Base-by-base conservation (phyloP, 805 yeast genomes). In the Barnettozyma sp. region DNA sequence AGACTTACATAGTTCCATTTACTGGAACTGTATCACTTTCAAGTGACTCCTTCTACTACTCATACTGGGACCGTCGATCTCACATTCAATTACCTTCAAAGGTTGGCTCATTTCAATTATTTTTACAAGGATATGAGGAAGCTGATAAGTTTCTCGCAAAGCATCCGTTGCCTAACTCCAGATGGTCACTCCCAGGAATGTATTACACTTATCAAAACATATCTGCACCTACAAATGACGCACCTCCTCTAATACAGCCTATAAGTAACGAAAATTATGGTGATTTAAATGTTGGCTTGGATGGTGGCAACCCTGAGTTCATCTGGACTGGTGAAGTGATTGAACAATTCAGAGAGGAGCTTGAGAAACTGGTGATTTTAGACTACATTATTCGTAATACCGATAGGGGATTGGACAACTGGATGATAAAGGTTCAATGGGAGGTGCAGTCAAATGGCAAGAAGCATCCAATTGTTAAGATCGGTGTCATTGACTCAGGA, bases 401-500 rank as follows among this genome's bases (percentile, higher is more conserved):
- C 0, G 88, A 81, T 52, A 58, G 90, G 25, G 83, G 84, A 1
- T 53, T 75, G 9, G 88, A 81, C 49, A 81, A 82, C 46, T 81
- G 88, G 88, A 81, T 82, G 90, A 68, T 81, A 15, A 65, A 66
- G 37, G 46, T 77, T 13, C 69, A 65, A n/a, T 71, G 76, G 70
- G 39, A 46, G 13, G 39, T 42, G 6, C 31, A n/a, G 6, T 38
- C 35, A 0, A 45, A 51, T 22, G 44, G 48, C 9, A 27, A 31
- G 6, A 51, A 54, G 41, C 44, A 43, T 12, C 79, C 80, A 0
- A 38, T 26, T 1, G 40, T 81, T 11, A 66, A 62, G 34, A 63
- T 81, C 21, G 86, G 84, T 3, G 90, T 88, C 1, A 81, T 81
- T 30, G 88, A 81, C 48, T 78, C 83, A 12, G 87, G 87, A 0